A percentile compares a stretch with the other conserved stretches of the same genome.
These are phyloP conservation scores for Xylariales sp. DNA, from an alignment of 2,329 filamentous ascomycete genomes.

Conservation along the genomic window DNA sequence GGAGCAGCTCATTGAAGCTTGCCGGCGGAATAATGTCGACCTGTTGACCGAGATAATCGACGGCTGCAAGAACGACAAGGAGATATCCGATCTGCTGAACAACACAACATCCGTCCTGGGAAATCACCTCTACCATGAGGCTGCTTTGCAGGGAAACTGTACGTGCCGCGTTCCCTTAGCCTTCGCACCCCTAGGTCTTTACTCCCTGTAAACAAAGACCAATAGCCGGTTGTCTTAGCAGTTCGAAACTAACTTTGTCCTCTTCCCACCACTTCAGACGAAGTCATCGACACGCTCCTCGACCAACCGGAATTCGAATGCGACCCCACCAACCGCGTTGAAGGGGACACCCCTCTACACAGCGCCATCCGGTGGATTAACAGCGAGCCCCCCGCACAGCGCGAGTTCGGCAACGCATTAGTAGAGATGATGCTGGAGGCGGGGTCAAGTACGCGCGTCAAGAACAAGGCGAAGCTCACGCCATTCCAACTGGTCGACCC, in stretches of 20 bases:
- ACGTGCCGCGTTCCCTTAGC: constrained; percentile 51
- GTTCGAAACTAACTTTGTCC: constrained; percentile 9
- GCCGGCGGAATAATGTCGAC: constrained; percentile 90
- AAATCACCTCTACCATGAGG: constrained; percentile 89
- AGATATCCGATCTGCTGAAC: constrained; percentile 85
- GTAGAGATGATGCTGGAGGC: constrained; percentile 87
- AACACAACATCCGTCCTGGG: constrained; percentile 86
- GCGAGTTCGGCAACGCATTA: constrained; percentile 72
- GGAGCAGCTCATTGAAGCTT: constrained; percentile 92
- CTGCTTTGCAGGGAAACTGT: constrained; percentile 88
- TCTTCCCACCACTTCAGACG: constrained; percentile 62
- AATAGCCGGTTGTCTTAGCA: not conserved
- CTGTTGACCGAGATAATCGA: constrained; percentile 81
- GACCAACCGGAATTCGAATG: constrained; percentile 88
- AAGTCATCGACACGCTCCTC: constrained; percentile 83
- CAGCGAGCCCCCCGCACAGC: constrained; percentile 70
- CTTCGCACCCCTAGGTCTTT: not conserved
- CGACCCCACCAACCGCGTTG: constrained; percentile 77
- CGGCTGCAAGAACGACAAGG: constrained; percentile 68
- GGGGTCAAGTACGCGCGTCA: constrained; percentile 67
- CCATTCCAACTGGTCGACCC: constrained; percentile 80
- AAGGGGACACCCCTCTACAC: constrained; percentile 84
- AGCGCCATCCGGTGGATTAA: constrained; percentile 82
- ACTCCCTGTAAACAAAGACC: not conserved
- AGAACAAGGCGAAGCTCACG: constrained; percentile 79